phyloP scores from a whole-genome alignment of 495 filamentous ascomycete species.

The Aspergillus ostianus region DNA sequence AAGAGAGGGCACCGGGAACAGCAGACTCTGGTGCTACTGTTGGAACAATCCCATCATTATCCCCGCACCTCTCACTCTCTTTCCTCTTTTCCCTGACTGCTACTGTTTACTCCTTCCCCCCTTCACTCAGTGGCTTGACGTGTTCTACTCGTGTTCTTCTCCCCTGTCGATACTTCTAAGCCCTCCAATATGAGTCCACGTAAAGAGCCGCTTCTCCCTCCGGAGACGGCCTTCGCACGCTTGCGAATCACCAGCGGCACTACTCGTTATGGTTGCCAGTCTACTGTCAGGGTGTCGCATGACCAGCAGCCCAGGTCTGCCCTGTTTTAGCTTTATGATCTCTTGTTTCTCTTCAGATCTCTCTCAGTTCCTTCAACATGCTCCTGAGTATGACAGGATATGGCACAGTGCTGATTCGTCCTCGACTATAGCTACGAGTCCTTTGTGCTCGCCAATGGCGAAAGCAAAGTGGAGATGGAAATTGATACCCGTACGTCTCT shows the following conservation, averaged over 20 bases:
- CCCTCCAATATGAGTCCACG: constrained; percentile 8
- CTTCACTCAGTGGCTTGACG: background rate
- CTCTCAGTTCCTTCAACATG: background rate
- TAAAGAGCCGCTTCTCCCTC: constrained; percentile 18
- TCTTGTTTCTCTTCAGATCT: constrained; percentile 4
- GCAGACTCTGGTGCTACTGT: background rate
- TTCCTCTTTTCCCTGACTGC: background rate
- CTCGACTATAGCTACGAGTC: constrained; percentile 72
- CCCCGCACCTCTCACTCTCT: background rate
- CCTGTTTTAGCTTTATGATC: background rate
- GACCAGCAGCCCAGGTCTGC: constrained; percentile 28
- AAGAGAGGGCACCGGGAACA: background rate
- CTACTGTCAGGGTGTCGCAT: constrained; percentile 23
- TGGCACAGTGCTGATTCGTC: constrained; percentile 17
- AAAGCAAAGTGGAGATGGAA: constrained; percentile 88
- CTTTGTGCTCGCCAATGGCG: constrained; percentile 78
- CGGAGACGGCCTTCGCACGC: constrained; percentile 21
- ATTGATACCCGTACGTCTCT: constrained; percentile 74
- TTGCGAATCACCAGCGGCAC: constrained; percentile 8
- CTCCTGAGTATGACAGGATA: background rate
- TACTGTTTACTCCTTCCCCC: no score
- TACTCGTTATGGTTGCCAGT: constrained; percentile 19
- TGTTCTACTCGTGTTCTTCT: background rate
- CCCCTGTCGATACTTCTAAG: background rate
- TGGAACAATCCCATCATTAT: background rate